Percentiles rank a stretch among this genome's conserved stretches.
These are phyloP conservation scores for Malus hybrid DNA, from an alignment of 331 rosid genomes.

Conservation along the genomic window DNA sequence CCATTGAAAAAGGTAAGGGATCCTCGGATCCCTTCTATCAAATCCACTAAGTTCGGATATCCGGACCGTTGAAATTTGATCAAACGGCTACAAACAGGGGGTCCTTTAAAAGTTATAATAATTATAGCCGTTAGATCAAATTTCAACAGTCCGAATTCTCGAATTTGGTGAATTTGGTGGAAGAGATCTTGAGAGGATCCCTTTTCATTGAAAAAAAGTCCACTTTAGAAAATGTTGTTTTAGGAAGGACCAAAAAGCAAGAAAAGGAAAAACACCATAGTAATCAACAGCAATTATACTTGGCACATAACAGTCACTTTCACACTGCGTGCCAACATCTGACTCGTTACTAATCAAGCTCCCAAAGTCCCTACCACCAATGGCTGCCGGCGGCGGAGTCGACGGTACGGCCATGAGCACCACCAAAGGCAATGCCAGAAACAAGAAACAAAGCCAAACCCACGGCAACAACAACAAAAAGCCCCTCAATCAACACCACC, in stretches of 20 bases:
- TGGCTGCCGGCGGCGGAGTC: conserved; percentile 10
- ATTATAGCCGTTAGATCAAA: no score
- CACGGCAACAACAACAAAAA: background rate
- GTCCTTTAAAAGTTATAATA: no score
- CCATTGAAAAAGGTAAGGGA: background rate
- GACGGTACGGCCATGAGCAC: background rate
- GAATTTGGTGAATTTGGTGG: no score
- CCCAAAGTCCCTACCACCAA: background rate
- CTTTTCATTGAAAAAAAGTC: background rate
- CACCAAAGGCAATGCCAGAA: conserved; percentile 13
- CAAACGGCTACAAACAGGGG: no score
- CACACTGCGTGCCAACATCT: background rate
- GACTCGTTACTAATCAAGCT: background rate
- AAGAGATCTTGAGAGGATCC: no score
- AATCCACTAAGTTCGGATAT: no score
- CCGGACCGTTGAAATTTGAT: no score
- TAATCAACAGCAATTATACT: background rate
- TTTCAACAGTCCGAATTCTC: no score
- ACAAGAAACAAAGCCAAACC: background rate
- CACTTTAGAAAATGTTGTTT: background rate
- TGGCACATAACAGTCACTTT: background rate
- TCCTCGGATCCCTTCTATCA: no score
- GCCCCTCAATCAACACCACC: conserved; percentile 9
- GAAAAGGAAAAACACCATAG: background rate
- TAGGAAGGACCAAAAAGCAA: background rate